Conservation (phyloP, 768 basidiomycete species). For the Suillus discolor region DNA sequence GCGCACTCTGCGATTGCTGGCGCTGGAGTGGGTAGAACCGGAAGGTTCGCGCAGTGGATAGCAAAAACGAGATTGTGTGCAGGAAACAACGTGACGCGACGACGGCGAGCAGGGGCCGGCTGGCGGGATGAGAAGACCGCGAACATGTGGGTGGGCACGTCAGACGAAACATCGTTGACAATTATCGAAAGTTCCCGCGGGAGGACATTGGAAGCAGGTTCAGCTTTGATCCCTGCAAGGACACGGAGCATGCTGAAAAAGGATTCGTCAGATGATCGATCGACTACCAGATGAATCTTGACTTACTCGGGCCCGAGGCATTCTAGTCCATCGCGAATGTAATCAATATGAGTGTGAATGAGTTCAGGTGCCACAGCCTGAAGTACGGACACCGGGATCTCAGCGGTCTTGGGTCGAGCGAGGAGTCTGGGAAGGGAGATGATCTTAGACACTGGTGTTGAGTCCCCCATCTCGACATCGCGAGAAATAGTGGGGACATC, state of each 20-base stretch:
- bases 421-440: slow-evolving; percentile 28
- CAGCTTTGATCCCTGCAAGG: slow-evolving; percentile 30
- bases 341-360: slow-evolving; percentile 22
- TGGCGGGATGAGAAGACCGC: slow-evolving; percentile 30
- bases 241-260: slow-evolving; percentile 32
- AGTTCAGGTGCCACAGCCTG: slow-evolving; percentile 29
- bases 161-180: slow-evolving; percentile 32
- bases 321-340: slow-evolving; percentile 31
- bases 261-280: slow-evolving; percentile 14
- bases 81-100: slow-evolving; percentile 38
- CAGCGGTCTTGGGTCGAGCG: slow-evolving; percentile 19
- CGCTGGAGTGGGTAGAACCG: slow-evolving; percentile 19
- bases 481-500: slow-evolving; percentile 24
- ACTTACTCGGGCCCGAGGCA: slow-evolving; percentile 32
- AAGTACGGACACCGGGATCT: slow-evolving; percentile 19
- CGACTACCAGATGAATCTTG: background rate
- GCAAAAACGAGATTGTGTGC: slow-evolving; percentile 40
- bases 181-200: slow-evolving; percentile 29
- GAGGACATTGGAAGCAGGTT: slow-evolving; percentile 22
- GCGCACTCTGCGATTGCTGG: slow-evolving; percentile 14
- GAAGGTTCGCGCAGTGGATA: slow-evolving; percentile 31
- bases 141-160: slow-evolving; percentile 35
- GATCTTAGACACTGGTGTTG: slow-evolving; percentile 14
- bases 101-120: slow-evolving; percentile 23
- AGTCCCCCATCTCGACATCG: slow-evolving; percentile 11